Evolutionary conservation across 345 rosid species (phyloP).

Genomic region (Bretschneidera sinensis): DNA sequence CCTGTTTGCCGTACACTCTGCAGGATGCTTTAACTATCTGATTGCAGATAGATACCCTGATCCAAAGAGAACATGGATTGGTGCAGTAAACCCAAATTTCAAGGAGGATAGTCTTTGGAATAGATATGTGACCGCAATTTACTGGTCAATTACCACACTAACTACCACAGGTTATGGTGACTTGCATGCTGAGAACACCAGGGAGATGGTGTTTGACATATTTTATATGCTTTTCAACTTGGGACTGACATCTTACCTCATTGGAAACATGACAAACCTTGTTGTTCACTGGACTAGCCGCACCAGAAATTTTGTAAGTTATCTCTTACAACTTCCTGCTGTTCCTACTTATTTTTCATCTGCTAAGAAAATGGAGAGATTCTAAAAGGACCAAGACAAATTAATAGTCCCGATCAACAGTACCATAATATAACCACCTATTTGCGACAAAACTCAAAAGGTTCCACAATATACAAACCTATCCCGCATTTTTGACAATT

Average conservation of each 20-base stretch:
- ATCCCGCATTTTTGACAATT: conserved; percentile 1
- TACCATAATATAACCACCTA: conserved; percentile 6
- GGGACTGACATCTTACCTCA: conserved; percentile 88
- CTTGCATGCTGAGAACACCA: conserved; percentile 80
- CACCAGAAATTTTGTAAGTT: conserved; percentile 81
- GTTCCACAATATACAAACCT: no score
- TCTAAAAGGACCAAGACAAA: conserved; percentile 5
- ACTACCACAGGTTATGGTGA: conserved; percentile 97
- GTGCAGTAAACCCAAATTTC: conserved; percentile 68
- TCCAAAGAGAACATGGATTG: conserved; percentile 81
- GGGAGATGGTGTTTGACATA: conserved; percentile 92
- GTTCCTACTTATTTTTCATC: conserved; percentile 13
- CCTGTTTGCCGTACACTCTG: conserved; percentile 85
- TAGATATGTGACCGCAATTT: conserved; percentile 77
- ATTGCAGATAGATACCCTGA: conserved; percentile 87
- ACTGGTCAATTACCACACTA: conserved; percentile 92
- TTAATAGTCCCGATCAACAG: conserved; percentile 9
- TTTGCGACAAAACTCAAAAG: neutral
- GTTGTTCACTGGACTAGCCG: conserved; percentile 99
- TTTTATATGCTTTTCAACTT: conserved; percentile 93
- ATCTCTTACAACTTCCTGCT: conserved; percentile 21
- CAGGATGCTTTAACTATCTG: conserved; percentile 89
- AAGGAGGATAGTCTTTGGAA: conserved; percentile 65
- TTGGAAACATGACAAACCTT: conserved; percentile 97
- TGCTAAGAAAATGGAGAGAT: conserved; percentile 8